Evolutionary conservation across 163 green algal species (phyloP).

Genomic region (Prototheca stagnorum): DNA sequence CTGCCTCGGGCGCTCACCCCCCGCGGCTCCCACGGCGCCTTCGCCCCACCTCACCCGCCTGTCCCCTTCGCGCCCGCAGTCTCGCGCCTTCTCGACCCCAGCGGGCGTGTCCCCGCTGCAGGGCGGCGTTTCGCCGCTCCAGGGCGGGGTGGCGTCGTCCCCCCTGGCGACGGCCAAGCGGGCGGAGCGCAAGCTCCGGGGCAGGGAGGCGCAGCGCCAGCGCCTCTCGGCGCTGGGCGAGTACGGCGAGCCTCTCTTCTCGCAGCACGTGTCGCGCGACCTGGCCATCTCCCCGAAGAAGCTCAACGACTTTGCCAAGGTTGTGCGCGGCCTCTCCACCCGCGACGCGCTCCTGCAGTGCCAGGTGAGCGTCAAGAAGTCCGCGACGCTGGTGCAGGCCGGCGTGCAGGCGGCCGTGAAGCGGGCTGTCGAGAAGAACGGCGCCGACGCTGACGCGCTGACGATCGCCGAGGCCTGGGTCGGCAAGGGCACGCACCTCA

Average conservation of each 20-base stretch:
- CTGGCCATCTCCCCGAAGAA: slow-evolving; percentile 18
- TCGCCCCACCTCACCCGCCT: too few species aligned
- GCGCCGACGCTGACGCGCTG: slow-evolving; percentile 13
- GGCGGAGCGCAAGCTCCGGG: too few species aligned
- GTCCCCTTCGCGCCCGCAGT: too few species aligned
- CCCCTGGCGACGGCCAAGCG: too few species aligned
- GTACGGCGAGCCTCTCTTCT: neutral
- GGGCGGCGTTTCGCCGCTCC: too few species aligned
- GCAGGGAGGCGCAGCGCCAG: too few species aligned
- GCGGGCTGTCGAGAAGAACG: slow-evolving; percentile 26
- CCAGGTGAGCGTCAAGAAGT: slow-evolving; percentile 17
- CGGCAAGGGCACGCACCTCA: slow-evolving; percentile 24
- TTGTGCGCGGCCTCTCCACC: slow-evolving; percentile 10
- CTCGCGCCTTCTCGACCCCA: too few species aligned
- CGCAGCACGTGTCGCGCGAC: neutral
- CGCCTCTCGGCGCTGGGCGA: too few species aligned
- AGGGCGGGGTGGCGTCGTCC: too few species aligned
- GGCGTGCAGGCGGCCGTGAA: slow-evolving; percentile 18
- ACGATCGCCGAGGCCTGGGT: slow-evolving; percentile 18
- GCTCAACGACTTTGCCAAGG: slow-evolving; percentile 23
- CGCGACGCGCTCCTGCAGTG: slow-evolving; percentile 20
- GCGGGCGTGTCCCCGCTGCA: too few species aligned
- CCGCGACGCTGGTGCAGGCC: slow-evolving; percentile 12
- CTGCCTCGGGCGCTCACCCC: too few species aligned
- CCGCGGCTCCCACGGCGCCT: too few species aligned